phyloP scores from a whole-genome alignment of 306 rosid genomes.

The Elaeagnus macrophylla region DNA sequence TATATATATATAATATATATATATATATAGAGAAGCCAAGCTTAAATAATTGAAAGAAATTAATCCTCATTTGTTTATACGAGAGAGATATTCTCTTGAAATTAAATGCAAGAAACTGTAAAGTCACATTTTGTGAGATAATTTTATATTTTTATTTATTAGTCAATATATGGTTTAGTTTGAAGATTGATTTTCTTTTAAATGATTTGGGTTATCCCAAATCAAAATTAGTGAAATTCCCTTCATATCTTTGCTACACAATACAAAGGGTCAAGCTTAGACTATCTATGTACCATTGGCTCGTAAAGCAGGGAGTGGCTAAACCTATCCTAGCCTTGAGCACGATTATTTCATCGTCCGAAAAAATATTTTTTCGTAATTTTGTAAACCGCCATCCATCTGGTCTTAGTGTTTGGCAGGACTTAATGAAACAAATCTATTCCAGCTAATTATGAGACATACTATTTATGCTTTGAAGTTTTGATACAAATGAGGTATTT shows the following conservation, averaged over 20 bases:
- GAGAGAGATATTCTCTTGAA: too few species aligned
- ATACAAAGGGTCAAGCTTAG: slow-evolving; percentile 47
- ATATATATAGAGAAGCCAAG: too few species aligned
- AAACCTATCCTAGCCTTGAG: slow-evolving; percentile 42
- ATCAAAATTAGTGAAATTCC: slow-evolving; percentile 44
- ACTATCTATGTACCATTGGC: slow-evolving; percentile 63
- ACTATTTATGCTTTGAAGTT: too few species aligned
- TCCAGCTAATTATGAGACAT: slow-evolving; percentile 2
- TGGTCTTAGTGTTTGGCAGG: slow-evolving; percentile 56
- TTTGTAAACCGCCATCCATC: slow-evolving; percentile 54
- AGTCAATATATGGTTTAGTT: too few species aligned
- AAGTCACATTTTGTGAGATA: too few species aligned
- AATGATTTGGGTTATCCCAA: slow-evolving; percentile 48
- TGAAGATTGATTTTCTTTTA: slow-evolving; percentile 48
- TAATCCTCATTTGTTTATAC: too few species aligned
- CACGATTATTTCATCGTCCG: slow-evolving; percentile 48
- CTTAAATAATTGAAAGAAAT: too few species aligned
- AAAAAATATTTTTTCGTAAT: slow-evolving; percentile 22
- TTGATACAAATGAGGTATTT: too few species aligned
- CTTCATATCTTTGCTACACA: slow-evolving; percentile 46
- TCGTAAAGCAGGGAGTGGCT: slow-evolving; percentile 35
- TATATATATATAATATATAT: too few species aligned
- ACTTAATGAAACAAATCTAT: slow-evolving; percentile 35
- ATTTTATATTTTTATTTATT: too few species aligned
- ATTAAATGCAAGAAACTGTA: too few species aligned